These are phyloP conservation scores for Cystobasidium pallidum DNA, from an alignment of 1,284 basidiomycete genomes.

Conservation along the genomic window DNA sequence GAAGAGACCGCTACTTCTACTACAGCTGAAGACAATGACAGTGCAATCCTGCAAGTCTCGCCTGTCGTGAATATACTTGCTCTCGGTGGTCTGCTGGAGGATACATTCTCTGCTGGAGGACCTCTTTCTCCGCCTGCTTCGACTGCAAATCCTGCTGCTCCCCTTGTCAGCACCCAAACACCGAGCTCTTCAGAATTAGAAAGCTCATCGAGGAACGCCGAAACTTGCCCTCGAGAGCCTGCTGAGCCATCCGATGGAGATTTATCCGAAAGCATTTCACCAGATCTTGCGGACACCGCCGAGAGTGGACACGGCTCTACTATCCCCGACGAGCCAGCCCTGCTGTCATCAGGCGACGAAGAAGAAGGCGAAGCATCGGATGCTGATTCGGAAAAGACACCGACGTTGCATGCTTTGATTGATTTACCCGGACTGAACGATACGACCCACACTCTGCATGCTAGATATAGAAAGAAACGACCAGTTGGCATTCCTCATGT, in stretches of 20 bases:
- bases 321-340: not conserved
- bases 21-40: not conserved
- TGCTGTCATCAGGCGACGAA: not conserved
- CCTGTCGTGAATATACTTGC: constrained; percentile 4
- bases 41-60: not conserved
- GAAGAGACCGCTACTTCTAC: not conserved
- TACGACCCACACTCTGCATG: not conserved
- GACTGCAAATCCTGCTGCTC: not conserved
- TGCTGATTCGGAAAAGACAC: constrained; percentile 12
- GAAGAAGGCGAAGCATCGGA: not conserved
- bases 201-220: not conserved
- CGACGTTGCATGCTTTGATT: not conserved
- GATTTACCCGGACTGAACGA: constrained; percentile 8
- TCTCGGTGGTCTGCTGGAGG: constrained; percentile 16
- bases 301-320: not conserved
- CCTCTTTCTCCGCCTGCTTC: not conserved
- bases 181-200: not conserved
- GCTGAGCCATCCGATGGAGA: not conserved
- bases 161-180: too few species aligned
- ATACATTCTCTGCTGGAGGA: not conserved
- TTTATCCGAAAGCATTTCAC: not conserved
- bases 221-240: not conserved
- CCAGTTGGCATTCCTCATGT: constrained; percentile 3
- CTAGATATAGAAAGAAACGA: constrained; percentile 16
- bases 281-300: not conserved